Evolutionary conservation across 352 stramenopile species (phyloP).

Genomic region (Phytophthora sp.): DNA sequence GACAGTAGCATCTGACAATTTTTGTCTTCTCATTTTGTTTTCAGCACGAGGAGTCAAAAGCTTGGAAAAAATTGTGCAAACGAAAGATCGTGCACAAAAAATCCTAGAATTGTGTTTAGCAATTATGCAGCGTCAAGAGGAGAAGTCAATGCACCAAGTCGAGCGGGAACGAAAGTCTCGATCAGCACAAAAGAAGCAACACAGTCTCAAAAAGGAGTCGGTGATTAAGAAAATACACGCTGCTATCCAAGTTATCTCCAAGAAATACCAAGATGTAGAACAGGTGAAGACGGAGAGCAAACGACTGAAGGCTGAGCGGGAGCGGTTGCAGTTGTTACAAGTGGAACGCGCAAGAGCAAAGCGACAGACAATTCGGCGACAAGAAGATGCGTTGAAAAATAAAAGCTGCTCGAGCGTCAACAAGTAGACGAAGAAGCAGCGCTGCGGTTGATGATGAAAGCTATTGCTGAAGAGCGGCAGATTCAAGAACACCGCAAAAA

Average conservation of each 20-base stretch:
- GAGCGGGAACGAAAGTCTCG: conserved; percentile 54
- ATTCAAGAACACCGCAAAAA: conserved; percentile 60
- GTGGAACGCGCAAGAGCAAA: conserved; percentile 65
- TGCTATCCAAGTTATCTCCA: conserved; percentile 74
- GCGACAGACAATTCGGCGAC: conserved; percentile 51
- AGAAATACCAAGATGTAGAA: conserved; percentile 81
- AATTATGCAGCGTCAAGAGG: conserved; percentile 52
- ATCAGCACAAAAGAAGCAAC: conserved; percentile 59
- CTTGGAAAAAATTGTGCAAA: conserved; percentile 86
- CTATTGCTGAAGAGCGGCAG: conserved; percentile 63
- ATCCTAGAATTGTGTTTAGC: conserved; percentile 68
- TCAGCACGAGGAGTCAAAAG: conserved; percentile 75
- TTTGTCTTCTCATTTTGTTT: not conserved
- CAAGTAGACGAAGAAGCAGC: conserved; percentile 59
- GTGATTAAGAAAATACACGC: conserved; percentile 80
- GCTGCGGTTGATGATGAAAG: conserved; percentile 67
- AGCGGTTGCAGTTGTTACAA: conserved; percentile 57
- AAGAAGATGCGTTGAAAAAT: conserved; percentile 66
- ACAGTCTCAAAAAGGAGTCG: conserved; percentile 71
- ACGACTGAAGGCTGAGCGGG: conserved; percentile 64
- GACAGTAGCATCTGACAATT: too few species aligned
- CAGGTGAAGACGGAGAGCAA: conserved; percentile 75
- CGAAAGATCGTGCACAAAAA: conserved; percentile 72
- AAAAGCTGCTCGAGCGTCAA: conserved; percentile 46
- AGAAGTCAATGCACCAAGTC: conserved; percentile 51